Evolutionary conservation across 2,329 filamentous ascomycete species (phyloP), one percentile per base, ranked within the genome.

Genomic region (Scytalidium sp.): DNA sequence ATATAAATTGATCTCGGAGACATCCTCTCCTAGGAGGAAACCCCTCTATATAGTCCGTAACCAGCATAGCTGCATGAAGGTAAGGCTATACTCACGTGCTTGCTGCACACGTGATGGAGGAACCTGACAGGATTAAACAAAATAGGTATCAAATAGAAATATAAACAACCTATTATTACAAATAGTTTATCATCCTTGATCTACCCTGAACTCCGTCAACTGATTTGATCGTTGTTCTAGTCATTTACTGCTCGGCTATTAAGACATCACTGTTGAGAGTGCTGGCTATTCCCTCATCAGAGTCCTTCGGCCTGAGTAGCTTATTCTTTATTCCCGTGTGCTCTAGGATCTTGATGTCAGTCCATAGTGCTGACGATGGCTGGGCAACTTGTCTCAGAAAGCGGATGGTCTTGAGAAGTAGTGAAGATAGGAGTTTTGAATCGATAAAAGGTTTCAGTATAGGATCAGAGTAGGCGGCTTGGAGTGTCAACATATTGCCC

Each of bases 401-500:
- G 2, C 70, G 67, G 55, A 96, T 90, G 0, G 93, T 97, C 53
- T 82, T 84, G 39, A 74, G 64, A 50, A 95, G 83, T 0, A 96
- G 77, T 1, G 67, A 64, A 41, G 78, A 71, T 7, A 96, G 71
- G 3, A 73, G 69, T 1, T 76, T 66, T 43, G 72, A 68, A 3
- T 81, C 67, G 19, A 96, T 76, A 22, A 83, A 79, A 3, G 72
- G 65, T 5, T 70, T 70, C 1, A 95, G 77, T 21, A 77, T 70
- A 3, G 75, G 78, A 43, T 93, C 88, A 54, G 78, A 80, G 68
- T 84, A 92, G 3, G 87, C 88, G 1, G 93, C 91, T 21, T 89
- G 84, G 2, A 99, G 80, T n/a, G 95, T 90, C 44, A 97, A 76
- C 62, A 97, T 82, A 65, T 97, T 97, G 51, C 94, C 93, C 75